A percentile compares a stretch with the other conserved stretches of the same genome.
Conservation (phyloP, 768 basidiomycete species). For the Phylloporus sp. region DNA sequence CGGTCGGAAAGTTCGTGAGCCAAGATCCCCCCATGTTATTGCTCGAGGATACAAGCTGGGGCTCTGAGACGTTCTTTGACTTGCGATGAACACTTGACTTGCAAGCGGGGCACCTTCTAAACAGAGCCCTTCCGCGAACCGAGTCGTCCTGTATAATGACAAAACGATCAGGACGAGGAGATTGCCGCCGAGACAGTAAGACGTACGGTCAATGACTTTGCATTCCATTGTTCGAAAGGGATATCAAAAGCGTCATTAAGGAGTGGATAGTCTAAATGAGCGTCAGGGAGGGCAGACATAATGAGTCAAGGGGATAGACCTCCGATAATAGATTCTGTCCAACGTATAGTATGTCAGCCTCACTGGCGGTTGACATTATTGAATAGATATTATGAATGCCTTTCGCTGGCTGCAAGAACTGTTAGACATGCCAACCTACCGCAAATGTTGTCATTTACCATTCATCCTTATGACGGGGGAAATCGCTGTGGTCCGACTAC, state of each 20-base stretch:
- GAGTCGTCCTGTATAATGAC: neutral
- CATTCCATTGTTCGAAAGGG: slow-evolving; percentile 8
- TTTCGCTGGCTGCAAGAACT: too few species aligned
- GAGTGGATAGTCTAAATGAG: slow-evolving; percentile 20
- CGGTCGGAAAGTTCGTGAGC: slow-evolving; percentile 9
- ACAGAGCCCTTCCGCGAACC: slow-evolving; percentile 2
- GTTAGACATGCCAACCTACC: too few species aligned
- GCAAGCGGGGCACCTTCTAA: neutral
- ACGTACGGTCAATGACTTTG: slow-evolving; percentile 6
- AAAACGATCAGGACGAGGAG: neutral
- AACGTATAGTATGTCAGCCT: slow-evolving; percentile 18
- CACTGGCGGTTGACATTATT: neutral
- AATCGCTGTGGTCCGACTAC: too few species aligned
- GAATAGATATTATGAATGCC: too few species aligned
- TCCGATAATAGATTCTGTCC: neutral
- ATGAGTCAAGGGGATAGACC: neutral
- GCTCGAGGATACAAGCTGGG: slow-evolving; percentile 18
- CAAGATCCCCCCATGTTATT: slow-evolving; percentile 16
- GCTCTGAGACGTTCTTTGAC: slow-evolving; percentile 22
- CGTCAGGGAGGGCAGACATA: slow-evolving; percentile 8
- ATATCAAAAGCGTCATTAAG: slow-evolving; percentile 21
- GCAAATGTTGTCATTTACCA: too few species aligned
- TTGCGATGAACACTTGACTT: neutral
- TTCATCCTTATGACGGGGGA: too few species aligned
- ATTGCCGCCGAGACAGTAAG: neutral